Evolutionary conservation across 176 grass and related monocot genomes (phyloP).

Genomic region (Dactylis glomerata): DNA sequence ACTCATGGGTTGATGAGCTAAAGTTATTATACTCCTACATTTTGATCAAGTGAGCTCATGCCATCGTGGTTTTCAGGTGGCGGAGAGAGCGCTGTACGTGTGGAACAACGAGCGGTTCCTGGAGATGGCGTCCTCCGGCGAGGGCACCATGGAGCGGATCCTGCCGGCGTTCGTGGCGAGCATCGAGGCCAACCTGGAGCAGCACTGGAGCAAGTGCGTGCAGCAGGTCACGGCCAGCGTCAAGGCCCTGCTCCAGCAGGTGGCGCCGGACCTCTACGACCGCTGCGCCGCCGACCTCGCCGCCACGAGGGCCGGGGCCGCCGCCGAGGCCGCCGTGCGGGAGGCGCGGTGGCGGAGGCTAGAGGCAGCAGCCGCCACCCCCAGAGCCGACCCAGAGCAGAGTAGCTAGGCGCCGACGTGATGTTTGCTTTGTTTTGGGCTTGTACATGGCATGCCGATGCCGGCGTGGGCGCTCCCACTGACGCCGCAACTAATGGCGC

Average conservation of each 20-base stretch:
- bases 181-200: constrained; percentile 69
- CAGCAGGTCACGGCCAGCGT: constrained; percentile 64
- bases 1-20: neutral
- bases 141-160: constrained; percentile 44
- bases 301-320: neutral
- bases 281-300: constrained; percentile 43
- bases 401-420: neutral
- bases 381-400: neutral
- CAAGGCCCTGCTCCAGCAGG: constrained; percentile 52
- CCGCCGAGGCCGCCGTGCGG: constrained; percentile 28
- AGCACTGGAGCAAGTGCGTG: constrained; percentile 89
- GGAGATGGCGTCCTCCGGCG: constrained; percentile 47
- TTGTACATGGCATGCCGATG: constrained; percentile 2
- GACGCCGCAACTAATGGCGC: neutral
- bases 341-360: constrained; percentile 54
- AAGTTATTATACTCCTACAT: no score
- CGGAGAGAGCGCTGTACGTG: constrained; percentile 76
- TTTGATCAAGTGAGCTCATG: no score
- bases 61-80: constrained; percentile 44
- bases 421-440: neutral
- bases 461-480: neutral
- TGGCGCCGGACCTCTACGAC: constrained; percentile 57
- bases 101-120: constrained; percentile 88
- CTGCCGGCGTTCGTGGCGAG: constrained; percentile 53
- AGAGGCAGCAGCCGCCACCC: constrained; percentile 21